Evolutionary conservation across 1,284 basidiomycete species (phyloP).

Genomic region (Coniophora puteana): DNA sequence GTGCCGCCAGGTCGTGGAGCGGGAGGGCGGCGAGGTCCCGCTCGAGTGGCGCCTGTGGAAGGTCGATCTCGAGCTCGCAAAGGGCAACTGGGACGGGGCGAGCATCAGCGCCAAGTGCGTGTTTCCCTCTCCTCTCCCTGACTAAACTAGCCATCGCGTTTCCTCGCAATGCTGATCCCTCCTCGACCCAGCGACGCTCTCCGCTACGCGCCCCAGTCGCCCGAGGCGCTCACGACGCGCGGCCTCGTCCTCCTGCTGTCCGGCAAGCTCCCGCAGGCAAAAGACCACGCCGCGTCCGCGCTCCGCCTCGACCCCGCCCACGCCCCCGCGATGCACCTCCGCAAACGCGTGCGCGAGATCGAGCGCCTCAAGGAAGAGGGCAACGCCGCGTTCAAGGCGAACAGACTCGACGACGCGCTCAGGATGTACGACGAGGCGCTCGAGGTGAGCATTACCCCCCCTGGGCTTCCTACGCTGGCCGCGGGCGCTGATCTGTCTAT

Average conservation of each 20-base stretch:
- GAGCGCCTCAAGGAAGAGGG: conserved; percentile 85
- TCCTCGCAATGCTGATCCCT: not conserved
- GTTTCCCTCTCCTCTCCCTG: conserved; percentile 6
- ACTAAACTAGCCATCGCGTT: not conserved
- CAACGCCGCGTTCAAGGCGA: conserved; percentile 72
- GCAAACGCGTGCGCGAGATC: conserved; percentile 76
- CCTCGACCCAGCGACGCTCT: conserved; percentile 62
- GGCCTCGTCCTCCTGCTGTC: conserved; percentile 78
- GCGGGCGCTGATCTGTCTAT: conserved; percentile 1
- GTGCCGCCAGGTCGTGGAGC: conserved; percentile 67
- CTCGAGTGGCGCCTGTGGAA: conserved; percentile 77
- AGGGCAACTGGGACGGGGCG: conserved; percentile 68
- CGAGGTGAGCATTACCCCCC: conserved; percentile 37
- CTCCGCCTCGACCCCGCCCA: conserved; percentile 80
- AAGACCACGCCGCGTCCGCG: conserved; percentile 72
- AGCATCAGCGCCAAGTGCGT: conserved; percentile 69
- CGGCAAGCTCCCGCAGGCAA: conserved; percentile 67
- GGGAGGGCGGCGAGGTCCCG: conserved; percentile 70
- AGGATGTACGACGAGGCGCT: conserved; percentile 69
- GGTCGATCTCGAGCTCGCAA: conserved; percentile 71
- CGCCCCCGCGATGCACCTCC: conserved; percentile 62
- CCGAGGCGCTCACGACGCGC: conserved; percentile 78
- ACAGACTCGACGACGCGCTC: conserved; percentile 59
- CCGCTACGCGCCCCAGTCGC: conserved; percentile 67
- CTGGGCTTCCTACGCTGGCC: not conserved